Base-by-base conservation (phyloP, 805 yeast genomes). In the Ogataea parapolymorpha region DNA sequence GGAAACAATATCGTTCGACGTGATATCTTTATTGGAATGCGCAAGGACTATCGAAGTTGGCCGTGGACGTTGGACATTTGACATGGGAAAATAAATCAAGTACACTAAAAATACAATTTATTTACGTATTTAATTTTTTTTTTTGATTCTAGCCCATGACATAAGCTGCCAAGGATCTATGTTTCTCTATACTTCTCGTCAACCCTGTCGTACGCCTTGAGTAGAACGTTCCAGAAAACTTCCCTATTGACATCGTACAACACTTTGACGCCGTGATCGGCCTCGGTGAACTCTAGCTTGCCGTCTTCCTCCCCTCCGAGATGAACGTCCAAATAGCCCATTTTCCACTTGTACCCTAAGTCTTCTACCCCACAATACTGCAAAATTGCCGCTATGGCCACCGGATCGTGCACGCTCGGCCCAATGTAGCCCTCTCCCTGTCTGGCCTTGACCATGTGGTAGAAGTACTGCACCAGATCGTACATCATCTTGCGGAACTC, bases 381-480 rank as follows among this genome's bases (percentile, higher is more conserved):
- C 37, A 85, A 59, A 26, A 85, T 53, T 0, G 78, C 79, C 38
- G 74, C 75, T 9, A 84, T 66, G 1, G 95, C 85, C 37, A 85
- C 65, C 1, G 93, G 91, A 59, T 86, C 95, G 61, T 87, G 95
- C 1, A 85, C 70, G 1, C 89, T 87, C 4, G 93, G 89, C 0
- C 93, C 91, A 5, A 56, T 45, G 34, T 51, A 58, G 22, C 18
- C 47, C 45, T 58, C 75, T 67, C 72, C 71, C 46, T 69, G 71
- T 29, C 59, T 53, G 18, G 65, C 63, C 28, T 65, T 64, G 54
- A 74, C 72, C 8, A 76, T 50, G 17, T 65, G 63, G 10, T 74
- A 70, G 55, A 78, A 79, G 45, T 68, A 77, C 9, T 67, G 63
- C 51, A 80, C 67, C 37, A 81, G 61, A 42, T 80, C 82, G 51